Conservation (phyloP, 345 rosid genomes). For the Raphanus sativus region DNA sequence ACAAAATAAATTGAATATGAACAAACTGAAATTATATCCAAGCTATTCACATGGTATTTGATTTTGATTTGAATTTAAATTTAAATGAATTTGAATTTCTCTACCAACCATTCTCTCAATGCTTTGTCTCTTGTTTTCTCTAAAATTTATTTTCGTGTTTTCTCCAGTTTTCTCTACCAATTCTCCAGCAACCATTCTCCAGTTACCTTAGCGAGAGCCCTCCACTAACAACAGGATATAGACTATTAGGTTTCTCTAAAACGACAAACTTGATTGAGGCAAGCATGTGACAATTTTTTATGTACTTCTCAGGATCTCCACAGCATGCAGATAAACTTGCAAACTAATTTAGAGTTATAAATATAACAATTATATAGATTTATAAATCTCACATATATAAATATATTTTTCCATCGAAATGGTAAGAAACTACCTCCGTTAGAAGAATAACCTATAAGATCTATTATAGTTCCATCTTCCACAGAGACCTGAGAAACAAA, state of each 20-base stretch:
- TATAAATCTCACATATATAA: background rate
- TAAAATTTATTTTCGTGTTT: too few relatives aligned
- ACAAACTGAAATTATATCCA: too few relatives aligned
- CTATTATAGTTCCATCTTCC: background rate
- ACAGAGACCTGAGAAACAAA: background rate
- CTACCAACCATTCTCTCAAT: too few relatives aligned
- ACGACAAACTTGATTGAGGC: slow-evolving; percentile 80
- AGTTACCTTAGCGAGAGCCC: slow-evolving; percentile 88
- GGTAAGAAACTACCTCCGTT: background rate
- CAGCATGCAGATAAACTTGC: slow-evolving; percentile 86
- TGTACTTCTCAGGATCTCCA: slow-evolving; percentile 93
- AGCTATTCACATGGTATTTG: too few relatives aligned
- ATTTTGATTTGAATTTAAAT: too few relatives aligned
- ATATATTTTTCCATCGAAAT: background rate
- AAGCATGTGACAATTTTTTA: slow-evolving; percentile 74
- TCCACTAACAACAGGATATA: slow-evolving; percentile 81
- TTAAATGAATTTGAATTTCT: too few relatives aligned
- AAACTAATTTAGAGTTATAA: background rate
- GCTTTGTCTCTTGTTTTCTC: too few relatives aligned
- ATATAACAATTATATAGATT: background rate
- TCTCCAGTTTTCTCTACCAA: too few relatives aligned
- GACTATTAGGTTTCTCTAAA: slow-evolving; percentile 84
- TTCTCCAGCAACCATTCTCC: too few relatives aligned
- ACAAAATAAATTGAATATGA: too few relatives aligned
- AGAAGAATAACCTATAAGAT: background rate